A percentile compares a stretch with the other conserved stretches of the same genome.
phyloP scores from a whole-genome alignment of 768 basidiomycete species.

The Dacryopinax primogenitus region DNA sequence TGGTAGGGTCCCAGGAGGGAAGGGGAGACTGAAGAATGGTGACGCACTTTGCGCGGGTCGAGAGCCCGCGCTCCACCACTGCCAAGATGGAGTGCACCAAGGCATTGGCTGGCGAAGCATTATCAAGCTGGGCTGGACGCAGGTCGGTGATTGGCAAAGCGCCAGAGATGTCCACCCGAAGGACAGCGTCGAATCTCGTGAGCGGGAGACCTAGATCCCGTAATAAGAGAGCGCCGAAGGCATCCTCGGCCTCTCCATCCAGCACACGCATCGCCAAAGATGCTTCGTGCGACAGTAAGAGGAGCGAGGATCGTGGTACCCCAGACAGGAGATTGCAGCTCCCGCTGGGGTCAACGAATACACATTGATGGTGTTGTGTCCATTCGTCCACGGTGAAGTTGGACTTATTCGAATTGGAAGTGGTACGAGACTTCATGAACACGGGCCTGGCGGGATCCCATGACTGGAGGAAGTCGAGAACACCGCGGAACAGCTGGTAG shows the following conservation, averaged over 20 bases:
- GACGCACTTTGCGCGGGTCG: conserved; percentile 54
- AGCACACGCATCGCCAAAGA: conserved; percentile 59
- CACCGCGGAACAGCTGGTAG: conserved; percentile 80
- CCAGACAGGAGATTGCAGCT: conserved; percentile 63
- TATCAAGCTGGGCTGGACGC: conserved; percentile 14
- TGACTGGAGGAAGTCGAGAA: conserved; percentile 71
- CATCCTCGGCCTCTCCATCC: conserved; percentile 35
- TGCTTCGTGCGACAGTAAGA: conserved; percentile 69
- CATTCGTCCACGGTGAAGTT: background rate
- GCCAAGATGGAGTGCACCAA: conserved; percentile 22
- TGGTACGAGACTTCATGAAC: conserved; percentile 36
- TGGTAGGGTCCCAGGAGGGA: background rate
- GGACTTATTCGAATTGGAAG: background rate
- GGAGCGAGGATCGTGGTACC: conserved; percentile 63
- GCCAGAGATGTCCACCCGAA: conserved; percentile 34
- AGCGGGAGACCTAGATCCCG: conserved; percentile 51
- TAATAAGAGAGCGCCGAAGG: conserved; percentile 61
- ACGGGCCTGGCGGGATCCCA: conserved; percentile 27
- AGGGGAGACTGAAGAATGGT: conserved; percentile 35
- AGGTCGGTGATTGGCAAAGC: background rate
- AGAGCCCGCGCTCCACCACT: conserved; percentile 48
- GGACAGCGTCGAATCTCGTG: conserved; percentile 59
- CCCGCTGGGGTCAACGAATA: conserved; percentile 70
- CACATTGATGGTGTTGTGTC: conserved; percentile 26
- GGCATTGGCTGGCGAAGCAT: conserved; percentile 11